phyloP scores from a whole-genome alignment of 2,329 filamentous ascomycete genomes.

The Helminthosporium solani region DNA sequence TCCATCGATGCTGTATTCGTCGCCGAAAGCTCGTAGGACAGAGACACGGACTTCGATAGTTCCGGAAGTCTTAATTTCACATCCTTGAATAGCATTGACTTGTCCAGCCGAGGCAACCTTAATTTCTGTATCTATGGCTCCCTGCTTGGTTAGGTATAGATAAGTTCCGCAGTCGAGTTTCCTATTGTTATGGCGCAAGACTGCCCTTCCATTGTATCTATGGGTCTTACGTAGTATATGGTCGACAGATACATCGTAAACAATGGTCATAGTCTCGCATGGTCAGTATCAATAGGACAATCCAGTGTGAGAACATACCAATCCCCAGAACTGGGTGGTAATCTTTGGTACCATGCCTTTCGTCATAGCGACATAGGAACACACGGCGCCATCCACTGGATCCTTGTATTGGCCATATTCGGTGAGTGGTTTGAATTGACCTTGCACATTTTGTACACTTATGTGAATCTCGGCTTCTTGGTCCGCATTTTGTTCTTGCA shows the following conservation, averaged over 20 bases:
- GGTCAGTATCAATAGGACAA: background rate
- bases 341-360: slow-evolving; percentile 35
- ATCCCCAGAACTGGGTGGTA: slow-evolving; percentile 34
- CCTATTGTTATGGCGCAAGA: slow-evolving; percentile 19
- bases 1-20: slow-evolving; percentile 13
- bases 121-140: slow-evolving; percentile 82
- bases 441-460: slow-evolving; percentile 11
- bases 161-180: slow-evolving; percentile 23
- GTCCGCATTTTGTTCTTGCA: slow-evolving; percentile 35
- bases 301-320: slow-evolving; percentile 15
- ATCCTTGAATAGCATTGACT: slow-evolving; percentile 3
- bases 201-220: slow-evolving; percentile 8
- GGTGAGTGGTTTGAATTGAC: slow-evolving; percentile 20
- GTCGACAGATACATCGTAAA: slow-evolving; percentile 42
- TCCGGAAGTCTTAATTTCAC: slow-evolving; percentile 23
- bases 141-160: slow-evolving; percentile 15
- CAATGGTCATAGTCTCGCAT: slow-evolving; percentile 22
- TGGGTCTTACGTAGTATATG: slow-evolving; percentile 33
- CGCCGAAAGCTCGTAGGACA: slow-evolving; percentile 21
- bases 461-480: slow-evolving; percentile 34
- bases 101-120: slow-evolving; percentile 82
- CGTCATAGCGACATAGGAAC: slow-evolving; percentile 41
- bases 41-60: slow-evolving; percentile 37
- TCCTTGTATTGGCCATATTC: slow-evolving; percentile 40
- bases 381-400: slow-evolving; percentile 24